These are phyloP conservation scores for Coemansia pectinata DNA, from an alignment of 192 early-diverging fungal genomes.

Conservation along the genomic window DNA sequence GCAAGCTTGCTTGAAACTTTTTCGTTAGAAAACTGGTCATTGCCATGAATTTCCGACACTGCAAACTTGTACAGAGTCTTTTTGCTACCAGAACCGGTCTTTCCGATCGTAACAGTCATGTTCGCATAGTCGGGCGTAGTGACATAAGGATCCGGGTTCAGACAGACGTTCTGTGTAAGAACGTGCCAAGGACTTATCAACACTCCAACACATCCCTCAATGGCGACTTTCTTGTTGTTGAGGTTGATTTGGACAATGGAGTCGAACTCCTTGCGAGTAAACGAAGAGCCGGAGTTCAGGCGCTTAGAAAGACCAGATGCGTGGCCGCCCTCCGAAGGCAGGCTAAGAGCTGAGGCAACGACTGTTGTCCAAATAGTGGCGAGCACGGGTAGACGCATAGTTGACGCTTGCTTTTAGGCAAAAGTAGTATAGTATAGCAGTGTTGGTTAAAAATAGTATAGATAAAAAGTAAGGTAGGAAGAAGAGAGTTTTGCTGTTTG, in stretches of 20 bases:
- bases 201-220: constrained; percentile 18
- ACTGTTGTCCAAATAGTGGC: background rate
- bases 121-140: background rate
- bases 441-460: background rate
- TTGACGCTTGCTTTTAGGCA: background rate
- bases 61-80: background rate
- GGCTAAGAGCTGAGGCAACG: background rate
- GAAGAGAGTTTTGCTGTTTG: background rate
- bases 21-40: background rate
- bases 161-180: constrained; percentile 2
- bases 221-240: background rate
- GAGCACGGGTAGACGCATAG: background rate
- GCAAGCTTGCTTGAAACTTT: constrained; percentile 8
- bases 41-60: background rate
- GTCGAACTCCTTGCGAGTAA: constrained; percentile 11
- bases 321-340: background rate
- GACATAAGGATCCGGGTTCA: background rate
- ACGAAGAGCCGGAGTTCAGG: background rate
- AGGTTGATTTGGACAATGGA: constrained; percentile 5
- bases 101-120: constrained; percentile 6
- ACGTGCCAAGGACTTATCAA: constrained; percentile 14
- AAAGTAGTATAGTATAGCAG: background rate
- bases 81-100: background rate
- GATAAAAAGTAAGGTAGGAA: background rate
- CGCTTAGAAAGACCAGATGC: background rate